Percentiles rank a stretch among this genome's conserved stretches.
Evolutionary conservation across 306 rosid species (phyloP).

Genomic region (barrel medic (Medicago truncatula)): DNA sequence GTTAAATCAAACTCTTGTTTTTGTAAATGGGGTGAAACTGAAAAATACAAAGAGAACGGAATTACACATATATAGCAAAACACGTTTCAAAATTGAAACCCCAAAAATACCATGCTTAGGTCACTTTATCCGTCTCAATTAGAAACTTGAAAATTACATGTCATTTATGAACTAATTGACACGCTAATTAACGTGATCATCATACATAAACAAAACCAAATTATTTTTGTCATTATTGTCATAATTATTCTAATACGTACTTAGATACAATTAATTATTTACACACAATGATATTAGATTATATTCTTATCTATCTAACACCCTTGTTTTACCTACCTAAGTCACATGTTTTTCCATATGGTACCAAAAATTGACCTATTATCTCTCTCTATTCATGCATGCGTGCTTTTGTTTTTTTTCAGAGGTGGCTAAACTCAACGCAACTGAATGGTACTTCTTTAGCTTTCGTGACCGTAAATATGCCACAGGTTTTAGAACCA

Average conservation of each 20-base stretch:
- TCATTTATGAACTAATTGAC: slow-evolving; percentile 44
- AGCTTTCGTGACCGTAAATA: slow-evolving; percentile 97
- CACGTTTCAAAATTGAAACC: background rate
- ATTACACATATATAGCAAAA: slow-evolving; percentile 21
- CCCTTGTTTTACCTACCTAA: slow-evolving; percentile 26
- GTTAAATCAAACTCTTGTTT: background rate
- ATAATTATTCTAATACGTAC: background rate
- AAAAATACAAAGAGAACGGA: background rate
- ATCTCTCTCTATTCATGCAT: slow-evolving; percentile 33
- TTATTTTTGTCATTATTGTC: slow-evolving; percentile 6
- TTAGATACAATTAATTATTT: slow-evolving; percentile 7
- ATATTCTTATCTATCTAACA: background rate
- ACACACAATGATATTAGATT: background rate
- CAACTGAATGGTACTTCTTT: slow-evolving; percentile 96
- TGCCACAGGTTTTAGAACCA: slow-evolving; percentile 85
- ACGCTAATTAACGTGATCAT: slow-evolving; percentile 34
- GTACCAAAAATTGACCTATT: slow-evolving; percentile 37
- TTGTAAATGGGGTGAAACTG: background rate
- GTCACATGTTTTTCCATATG: slow-evolving; percentile 19
- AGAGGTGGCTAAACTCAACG: slow-evolving; percentile 98
- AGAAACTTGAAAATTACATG: slow-evolving; percentile 35
- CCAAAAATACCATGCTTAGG: background rate
- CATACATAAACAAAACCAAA: slow-evolving; percentile 16
- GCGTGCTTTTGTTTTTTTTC: slow-evolving; percentile 14
- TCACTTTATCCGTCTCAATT: slow-evolving; percentile 32